These are phyloP conservation scores for Ophiostoma pallidulum DNA, from an alignment of 2,329 filamentous ascomycete genomes.

Conservation along the genomic window DNA sequence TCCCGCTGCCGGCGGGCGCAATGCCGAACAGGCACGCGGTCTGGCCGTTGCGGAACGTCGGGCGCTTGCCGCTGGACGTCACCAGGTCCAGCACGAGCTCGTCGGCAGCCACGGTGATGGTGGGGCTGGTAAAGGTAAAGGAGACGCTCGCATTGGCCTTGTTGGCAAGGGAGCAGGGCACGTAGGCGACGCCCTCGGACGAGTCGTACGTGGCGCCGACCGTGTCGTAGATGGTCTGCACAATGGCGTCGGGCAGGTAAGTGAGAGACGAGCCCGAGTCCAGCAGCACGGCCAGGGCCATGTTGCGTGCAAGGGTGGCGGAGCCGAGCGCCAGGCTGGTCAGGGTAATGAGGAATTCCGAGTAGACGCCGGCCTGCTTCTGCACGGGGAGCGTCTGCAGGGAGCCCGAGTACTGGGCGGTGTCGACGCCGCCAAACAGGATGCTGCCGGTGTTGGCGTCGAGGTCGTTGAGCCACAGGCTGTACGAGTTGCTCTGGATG, in stretches of 20 bases:
- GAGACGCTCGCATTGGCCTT: slow-evolving; percentile 32
- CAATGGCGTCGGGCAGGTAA: slow-evolving; percentile 52
- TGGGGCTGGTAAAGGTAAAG: slow-evolving; percentile 45
- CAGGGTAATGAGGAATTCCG: slow-evolving; percentile 60
- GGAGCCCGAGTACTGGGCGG: slow-evolving; percentile 50
- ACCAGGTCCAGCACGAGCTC: slow-evolving; percentile 50
- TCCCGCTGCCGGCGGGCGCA: slow-evolving; percentile 43
- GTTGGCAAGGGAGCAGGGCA: slow-evolving; percentile 46
- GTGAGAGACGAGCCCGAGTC: slow-evolving; percentile 62
- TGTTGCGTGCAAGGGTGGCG: slow-evolving; percentile 32
- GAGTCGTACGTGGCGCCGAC: slow-evolving; percentile 51
- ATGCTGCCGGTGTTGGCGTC: slow-evolving; percentile 56
- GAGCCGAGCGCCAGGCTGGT: slow-evolving; percentile 43
- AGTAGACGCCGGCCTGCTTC: slow-evolving; percentile 38
- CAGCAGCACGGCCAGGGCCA: slow-evolving; percentile 54
- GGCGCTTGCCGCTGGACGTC: slow-evolving; percentile 35
- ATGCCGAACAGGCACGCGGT: slow-evolving; percentile 60
- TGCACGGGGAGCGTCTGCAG: slow-evolving; percentile 61
- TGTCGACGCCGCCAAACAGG: slow-evolving; percentile 67
- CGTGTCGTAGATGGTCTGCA: slow-evolving; percentile 44
- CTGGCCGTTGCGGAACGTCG: slow-evolving; percentile 43
- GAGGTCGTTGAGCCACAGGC: slow-evolving; percentile 66
- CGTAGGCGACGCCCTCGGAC: slow-evolving; percentile 45
- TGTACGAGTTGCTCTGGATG: slow-evolving; percentile 61
- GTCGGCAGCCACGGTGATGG: slow-evolving; percentile 46